Percentiles rank a stretch among this genome's conserved stretches.
phyloP scores from a whole-genome alignment of 1,139 yeast species.

The Scheffersomyces stambukii region DNA sequence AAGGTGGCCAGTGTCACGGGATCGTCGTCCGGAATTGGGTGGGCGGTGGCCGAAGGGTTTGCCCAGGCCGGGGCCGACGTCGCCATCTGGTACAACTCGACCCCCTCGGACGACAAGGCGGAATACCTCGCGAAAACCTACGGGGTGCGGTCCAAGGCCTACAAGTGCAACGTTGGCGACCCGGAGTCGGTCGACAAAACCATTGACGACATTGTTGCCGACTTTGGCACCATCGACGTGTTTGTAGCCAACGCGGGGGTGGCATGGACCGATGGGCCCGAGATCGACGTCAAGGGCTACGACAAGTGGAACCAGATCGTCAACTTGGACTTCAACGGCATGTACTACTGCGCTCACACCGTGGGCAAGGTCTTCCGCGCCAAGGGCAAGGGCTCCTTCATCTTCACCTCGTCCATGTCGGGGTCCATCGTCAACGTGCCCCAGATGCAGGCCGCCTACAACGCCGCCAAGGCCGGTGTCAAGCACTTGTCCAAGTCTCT shows the following conservation, averaged over 20 bases:
- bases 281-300: conserved; percentile 49
- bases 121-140: conserved; percentile 53
- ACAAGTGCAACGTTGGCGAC: conserved; percentile 65
- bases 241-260: conserved; percentile 92
- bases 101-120: conserved; percentile 60
- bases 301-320: conserved; percentile 59
- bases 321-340: conserved; percentile 71
- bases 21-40: conserved; percentile 82
- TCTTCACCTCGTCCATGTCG: conserved; percentile 82
- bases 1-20: conserved; percentile 89
- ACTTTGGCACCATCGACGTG: conserved; percentile 74
- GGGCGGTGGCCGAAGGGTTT: conserved; percentile 77
- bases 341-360: conserved; percentile 66
- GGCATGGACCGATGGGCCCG: conserved; percentile 76
- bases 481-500: conserved; percentile 72
- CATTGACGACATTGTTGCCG: conserved; percentile 55
- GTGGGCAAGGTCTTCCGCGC: conserved; percentile 69
- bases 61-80: conserved; percentile 92
- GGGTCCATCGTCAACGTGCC: conserved; percentile 82
- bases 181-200: conserved; percentile 54
- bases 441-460: conserved; percentile 80
- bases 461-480: conserved; percentile 84
- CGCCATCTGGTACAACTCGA: conserved; percentile 65
- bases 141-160: conserved; percentile 66
- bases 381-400: conserved; percentile 67